Percentiles rank a stretch among this genome's conserved stretches.
Evolutionary conservation across 176 grass and related monocot species (phyloP).

Genomic region (Poa annua): DNA sequence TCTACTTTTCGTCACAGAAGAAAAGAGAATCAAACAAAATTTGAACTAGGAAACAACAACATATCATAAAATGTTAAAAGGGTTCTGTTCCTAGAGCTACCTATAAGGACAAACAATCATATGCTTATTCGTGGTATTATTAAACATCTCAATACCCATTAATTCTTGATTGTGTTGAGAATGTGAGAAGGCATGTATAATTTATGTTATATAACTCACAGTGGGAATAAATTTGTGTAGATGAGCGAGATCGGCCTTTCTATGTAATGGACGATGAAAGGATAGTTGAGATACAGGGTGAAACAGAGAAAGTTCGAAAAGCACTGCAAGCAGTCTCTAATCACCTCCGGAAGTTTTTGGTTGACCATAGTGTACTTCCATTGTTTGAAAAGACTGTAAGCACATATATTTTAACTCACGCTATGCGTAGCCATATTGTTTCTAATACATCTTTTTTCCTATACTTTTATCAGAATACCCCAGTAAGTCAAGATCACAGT

Average conservation of each 20-base stretch:
- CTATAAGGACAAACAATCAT: background rate
- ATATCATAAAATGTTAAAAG: background rate
- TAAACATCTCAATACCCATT: background rate
- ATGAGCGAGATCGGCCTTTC: slow-evolving; percentile 70
- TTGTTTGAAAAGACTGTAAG: slow-evolving; percentile 97
- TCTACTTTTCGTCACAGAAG: slow-evolving; percentile 27
- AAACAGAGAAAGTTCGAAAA: slow-evolving; percentile 84
- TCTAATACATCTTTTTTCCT: background rate
- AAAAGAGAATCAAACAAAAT: background rate
- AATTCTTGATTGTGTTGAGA: background rate
- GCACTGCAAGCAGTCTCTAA: slow-evolving; percentile 80
- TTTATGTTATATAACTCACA: slow-evolving; percentile 30
- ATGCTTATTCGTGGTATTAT: slow-evolving; percentile 9
- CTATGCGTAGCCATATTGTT: slow-evolving; percentile 22
- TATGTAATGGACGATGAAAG: slow-evolving; percentile 88
- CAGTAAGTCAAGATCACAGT: slow-evolving; percentile 54
- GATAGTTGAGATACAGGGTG: slow-evolving; percentile 97
- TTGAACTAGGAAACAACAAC: background rate
- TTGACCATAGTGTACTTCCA: slow-evolving; percentile 94
- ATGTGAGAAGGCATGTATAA: background rate
- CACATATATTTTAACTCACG: slow-evolving; percentile 29
- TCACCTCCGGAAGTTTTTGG: slow-evolving; percentile 97
- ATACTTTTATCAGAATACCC: slow-evolving; percentile 50
- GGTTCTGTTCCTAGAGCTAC: background rate
- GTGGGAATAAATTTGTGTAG: slow-evolving; percentile 51